Base-by-base conservation (phyloP, 1,139 yeast species). In the Meyerozyma carpophila region DNA sequence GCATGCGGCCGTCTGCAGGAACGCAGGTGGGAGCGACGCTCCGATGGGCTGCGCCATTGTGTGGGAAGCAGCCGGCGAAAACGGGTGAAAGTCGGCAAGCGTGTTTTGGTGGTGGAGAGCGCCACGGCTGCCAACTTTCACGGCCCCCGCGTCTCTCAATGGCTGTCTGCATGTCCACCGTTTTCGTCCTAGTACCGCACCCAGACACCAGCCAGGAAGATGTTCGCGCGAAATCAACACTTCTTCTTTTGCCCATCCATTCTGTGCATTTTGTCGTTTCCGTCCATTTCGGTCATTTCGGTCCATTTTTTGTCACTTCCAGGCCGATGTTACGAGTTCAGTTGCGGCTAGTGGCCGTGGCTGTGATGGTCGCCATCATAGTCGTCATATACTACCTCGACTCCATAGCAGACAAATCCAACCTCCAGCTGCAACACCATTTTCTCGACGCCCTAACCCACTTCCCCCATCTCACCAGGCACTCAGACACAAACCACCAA, bases 401-500 rank as follows among this genome's bases (percentile, higher is more conserved):
- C 13, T 20, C 26, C 10, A 11, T 21, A 16, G 37, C 26, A 11
- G 37, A 34, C 9, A 34, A 34, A 13, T 9, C 37, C 25, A 21
- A 34, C 9, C 26, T 34, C 18, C 26, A 16, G 9, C 26, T 21
- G 26, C 25, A 34, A 10, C 26, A 34, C 25, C 51, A 55, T 13
- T 42, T 63, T 14, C 47, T 61, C 38, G 62, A 57, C 43, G 50
- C 59, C 2, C 42, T 59, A 32, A 47, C 58, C 32, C 61, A 57
- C 41, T 46, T 53, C 24, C 41, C 54, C 25, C 43, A 36, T 11
- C 9, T 16, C 4, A 40, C 41, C 24, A 28, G 26, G 21, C 9
- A 10, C 26, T 18, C 13, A 11, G 14, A 37, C 20, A 14, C 18
- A 18, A 37, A 34, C 36, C 27, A 21, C 39, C n/a, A 8, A 14